Percentiles rank a stretch among this genome's conserved stretches.
phyloP scores from a whole-genome alignment of 768 basidiomycete genomes.

The Amanita pallidorosea region DNA sequence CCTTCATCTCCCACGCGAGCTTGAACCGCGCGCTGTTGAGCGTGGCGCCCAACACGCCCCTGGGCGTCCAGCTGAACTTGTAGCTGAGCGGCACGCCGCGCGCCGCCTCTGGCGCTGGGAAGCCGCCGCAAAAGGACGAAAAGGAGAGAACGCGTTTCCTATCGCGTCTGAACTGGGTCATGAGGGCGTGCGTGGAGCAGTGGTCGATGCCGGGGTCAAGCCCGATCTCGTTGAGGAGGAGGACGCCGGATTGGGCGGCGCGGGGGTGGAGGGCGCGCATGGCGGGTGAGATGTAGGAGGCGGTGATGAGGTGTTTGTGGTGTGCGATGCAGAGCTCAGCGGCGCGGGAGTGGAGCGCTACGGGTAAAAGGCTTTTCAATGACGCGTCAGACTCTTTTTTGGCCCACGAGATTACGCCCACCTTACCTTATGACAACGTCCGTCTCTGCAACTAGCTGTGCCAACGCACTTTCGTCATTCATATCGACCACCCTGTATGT shows the following conservation, averaged over 20 bases:
- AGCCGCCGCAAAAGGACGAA: slow-evolving; percentile 86
- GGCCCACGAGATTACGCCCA: too few relatives aligned
- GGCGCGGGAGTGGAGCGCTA: slow-evolving; percentile 54
- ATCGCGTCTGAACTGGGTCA: slow-evolving; percentile 38
- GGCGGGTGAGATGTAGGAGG: slow-evolving; percentile 76
- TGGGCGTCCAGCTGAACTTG: slow-evolving; percentile 91
- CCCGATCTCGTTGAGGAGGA: slow-evolving; percentile 85
- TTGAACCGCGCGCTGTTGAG: slow-evolving; percentile 62
- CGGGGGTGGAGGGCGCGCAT: slow-evolving; percentile 61
- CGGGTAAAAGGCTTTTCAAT: slow-evolving; percentile 64
- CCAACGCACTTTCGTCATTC: slow-evolving; percentile 31
- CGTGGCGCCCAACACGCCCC: slow-evolving; percentile 76
- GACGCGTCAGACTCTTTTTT: too few relatives aligned
- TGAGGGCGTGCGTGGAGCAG: slow-evolving; percentile 69
- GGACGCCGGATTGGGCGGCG: slow-evolving; percentile 48
- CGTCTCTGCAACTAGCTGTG: slow-evolving; percentile 42
- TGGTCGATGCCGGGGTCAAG: slow-evolving; percentile 89
- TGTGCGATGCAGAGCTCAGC: slow-evolving; percentile 66
- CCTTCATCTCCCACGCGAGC: slow-evolving; percentile 18
- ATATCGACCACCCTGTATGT: slow-evolving; percentile 52
- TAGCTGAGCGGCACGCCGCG: slow-evolving; percentile 66
- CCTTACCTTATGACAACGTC: slow-evolving; percentile 68
- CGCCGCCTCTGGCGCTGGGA: slow-evolving; percentile 68
- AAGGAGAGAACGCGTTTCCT: slow-evolving; percentile 59
- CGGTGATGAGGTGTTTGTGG: slow-evolving; percentile 74